phyloP scores from a whole-genome alignment of 148 eudicot genomes.

The Silene conica region DNA sequence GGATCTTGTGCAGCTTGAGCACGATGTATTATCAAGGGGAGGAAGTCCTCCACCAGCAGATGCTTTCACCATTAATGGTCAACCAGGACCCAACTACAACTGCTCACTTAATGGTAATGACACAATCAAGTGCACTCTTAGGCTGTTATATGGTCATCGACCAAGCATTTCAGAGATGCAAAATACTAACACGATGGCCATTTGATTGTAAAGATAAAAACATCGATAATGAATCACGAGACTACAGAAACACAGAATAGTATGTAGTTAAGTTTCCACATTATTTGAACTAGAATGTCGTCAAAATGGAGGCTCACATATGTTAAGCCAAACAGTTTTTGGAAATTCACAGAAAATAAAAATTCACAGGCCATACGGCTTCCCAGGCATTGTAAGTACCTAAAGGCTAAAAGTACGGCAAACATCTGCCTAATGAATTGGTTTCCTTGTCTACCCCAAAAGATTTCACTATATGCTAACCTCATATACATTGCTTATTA shows the following conservation, averaged over 20 bases:
- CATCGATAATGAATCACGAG: too few species aligned
- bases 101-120: conserved; percentile 50
- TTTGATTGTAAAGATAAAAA: background rate
- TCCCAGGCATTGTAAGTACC: too few species aligned
- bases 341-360: too few species aligned
- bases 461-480: background rate
- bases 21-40: conserved; percentile 47
- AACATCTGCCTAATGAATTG: background rate
- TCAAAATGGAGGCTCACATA: too few species aligned
- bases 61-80: conserved; percentile 61
- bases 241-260: too few species aligned
- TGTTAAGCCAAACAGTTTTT: too few species aligned
- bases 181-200: too few species aligned
- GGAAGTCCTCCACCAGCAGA: conserved; percentile 55
- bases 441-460: background rate
- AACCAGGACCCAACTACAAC: conserved; percentile 58
- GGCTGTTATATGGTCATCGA: background rate
- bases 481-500: background rate
- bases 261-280: too few species aligned
- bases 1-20: conserved; percentile 50
- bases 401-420: too few species aligned
- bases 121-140: background rate
- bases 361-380: too few species aligned
- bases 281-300: too few species aligned
- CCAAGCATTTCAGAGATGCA: too few species aligned